Conservation (phyloP, 2,329 filamentous ascomycete species). For the Diaporthe vexans region DNA sequence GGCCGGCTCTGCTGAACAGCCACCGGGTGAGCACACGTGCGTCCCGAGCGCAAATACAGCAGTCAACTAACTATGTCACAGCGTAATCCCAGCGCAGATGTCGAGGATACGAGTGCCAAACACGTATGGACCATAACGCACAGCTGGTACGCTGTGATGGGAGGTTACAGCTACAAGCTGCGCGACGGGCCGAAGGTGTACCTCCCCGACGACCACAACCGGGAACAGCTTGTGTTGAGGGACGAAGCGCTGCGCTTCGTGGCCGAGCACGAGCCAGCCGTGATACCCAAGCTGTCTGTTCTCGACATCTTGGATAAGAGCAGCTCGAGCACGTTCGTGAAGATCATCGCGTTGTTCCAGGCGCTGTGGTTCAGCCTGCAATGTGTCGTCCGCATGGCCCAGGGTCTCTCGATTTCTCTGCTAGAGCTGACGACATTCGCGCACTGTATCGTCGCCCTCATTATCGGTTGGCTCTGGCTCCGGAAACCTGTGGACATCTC, state of each 20-base stretch:
- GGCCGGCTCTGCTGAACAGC: slow-evolving; percentile 2
- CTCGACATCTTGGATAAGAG: slow-evolving; percentile 49
- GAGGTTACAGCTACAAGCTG: slow-evolving; percentile 35
- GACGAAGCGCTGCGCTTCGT: slow-evolving; percentile 34
- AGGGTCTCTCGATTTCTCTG: slow-evolving; percentile 50
- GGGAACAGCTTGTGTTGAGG: slow-evolving; percentile 24
- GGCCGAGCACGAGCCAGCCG: slow-evolving; percentile 48
- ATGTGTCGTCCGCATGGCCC: slow-evolving; percentile 47
- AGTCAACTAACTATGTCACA: not conserved
- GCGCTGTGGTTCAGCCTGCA: slow-evolving; percentile 54
- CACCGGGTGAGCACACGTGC: not conserved
- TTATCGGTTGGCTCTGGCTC: slow-evolving; percentile 50
- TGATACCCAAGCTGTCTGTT: slow-evolving; percentile 53
- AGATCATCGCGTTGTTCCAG: slow-evolving; percentile 51
- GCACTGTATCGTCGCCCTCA: slow-evolving; percentile 50
- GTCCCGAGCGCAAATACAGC: no score
- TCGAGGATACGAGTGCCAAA: slow-evolving; percentile 20
- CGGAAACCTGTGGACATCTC: slow-evolving; percentile 47
- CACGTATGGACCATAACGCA: slow-evolving; percentile 32
- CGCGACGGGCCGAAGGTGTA: slow-evolving; percentile 8
- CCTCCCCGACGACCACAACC: slow-evolving; percentile 30
- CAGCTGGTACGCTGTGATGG: slow-evolving; percentile 38
- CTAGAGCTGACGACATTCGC: slow-evolving; percentile 51
- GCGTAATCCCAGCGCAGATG: not conserved
- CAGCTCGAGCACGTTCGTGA: slow-evolving; percentile 50